Percentiles rank a stretch among this genome's conserved stretches.
Conservation (phyloP, 1,284 basidiomycete genomes). For the Apiotrichum sp. region DNA sequence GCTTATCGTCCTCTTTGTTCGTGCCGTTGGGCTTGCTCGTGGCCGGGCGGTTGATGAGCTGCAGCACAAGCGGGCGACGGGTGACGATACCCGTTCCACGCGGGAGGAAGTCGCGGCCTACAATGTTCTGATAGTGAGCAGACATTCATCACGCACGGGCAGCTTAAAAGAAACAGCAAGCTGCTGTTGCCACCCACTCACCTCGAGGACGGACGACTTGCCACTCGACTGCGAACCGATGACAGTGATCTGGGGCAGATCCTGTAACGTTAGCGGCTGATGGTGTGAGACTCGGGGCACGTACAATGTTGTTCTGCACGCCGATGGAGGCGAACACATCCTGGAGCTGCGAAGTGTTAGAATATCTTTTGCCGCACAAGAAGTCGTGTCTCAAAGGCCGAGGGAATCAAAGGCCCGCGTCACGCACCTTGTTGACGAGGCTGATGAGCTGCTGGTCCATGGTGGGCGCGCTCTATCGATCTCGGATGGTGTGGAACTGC, state of each 20-base stretch:
- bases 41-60: constrained; percentile 78
- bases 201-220: constrained; percentile 53
- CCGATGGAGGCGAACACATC: constrained; percentile 53
- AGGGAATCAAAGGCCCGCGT: neutral
- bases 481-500: neutral
- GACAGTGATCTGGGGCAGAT: constrained; percentile 55
- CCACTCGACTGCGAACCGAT: constrained; percentile 53
- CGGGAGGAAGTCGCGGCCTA: constrained; percentile 93
- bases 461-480: constrained; percentile 7
- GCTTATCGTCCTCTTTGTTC: constrained; percentile 16
- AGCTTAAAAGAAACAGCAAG: neutral
- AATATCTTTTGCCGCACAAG: neutral
- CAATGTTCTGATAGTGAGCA: constrained; percentile 67
- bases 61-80: constrained; percentile 84
- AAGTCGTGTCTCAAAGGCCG: no score
- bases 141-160: no score
- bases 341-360: constrained; percentile 45
- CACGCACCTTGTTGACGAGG: constrained; percentile 48
- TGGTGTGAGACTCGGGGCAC: constrained; percentile 13
- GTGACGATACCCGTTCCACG: constrained; percentile 92
- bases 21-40: constrained; percentile 54
- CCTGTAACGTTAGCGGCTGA: constrained; percentile 27
- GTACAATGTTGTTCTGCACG: constrained; percentile 47
- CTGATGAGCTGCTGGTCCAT: constrained; percentile 49
- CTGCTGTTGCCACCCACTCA: constrained; percentile 20